Conservation (phyloP, 2,329 filamentous ascomycete species). For the Passalora sequoiae region DNA sequence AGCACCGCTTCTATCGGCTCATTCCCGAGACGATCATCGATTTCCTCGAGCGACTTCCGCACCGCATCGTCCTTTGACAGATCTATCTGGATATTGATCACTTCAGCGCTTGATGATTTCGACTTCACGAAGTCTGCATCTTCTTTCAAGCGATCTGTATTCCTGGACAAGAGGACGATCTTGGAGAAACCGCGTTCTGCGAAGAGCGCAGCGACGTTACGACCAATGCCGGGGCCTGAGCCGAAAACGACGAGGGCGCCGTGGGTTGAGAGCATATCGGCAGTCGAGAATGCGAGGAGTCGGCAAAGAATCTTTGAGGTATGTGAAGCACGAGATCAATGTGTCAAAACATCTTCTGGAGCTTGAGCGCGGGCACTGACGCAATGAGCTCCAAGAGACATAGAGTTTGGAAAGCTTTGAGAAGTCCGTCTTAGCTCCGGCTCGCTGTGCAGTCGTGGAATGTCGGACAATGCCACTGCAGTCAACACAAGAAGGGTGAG, state of each 20-base stretch:
- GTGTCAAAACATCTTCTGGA: not conserved
- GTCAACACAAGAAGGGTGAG: too few species aligned
- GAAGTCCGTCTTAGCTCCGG: too few species aligned
- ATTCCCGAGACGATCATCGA: slow-evolving; percentile 36
- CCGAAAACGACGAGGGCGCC: slow-evolving; percentile 28
- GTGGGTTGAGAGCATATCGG: slow-evolving; percentile 9
- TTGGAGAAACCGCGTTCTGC: slow-evolving; percentile 25
- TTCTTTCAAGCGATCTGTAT: slow-evolving; percentile 21
- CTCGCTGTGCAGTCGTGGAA: too few species aligned
- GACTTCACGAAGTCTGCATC: slow-evolving; percentile 22
- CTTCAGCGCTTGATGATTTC: slow-evolving; percentile 18
- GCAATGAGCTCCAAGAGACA: not conserved
- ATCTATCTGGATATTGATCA: slow-evolving; percentile 42
- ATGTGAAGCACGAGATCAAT: not conserved
- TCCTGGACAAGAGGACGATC: slow-evolving; percentile 24
- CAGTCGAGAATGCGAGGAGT: not conserved
- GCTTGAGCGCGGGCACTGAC: not conserved
- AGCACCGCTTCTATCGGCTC: slow-evolving; percentile 42
- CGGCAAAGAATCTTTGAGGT: not conserved
- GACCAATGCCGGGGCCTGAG: slow-evolving; percentile 30
- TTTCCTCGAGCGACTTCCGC: slow-evolving; percentile 35
- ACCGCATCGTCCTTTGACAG: slow-evolving; percentile 38
- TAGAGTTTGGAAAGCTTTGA: not conserved
- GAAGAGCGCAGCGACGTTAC: slow-evolving; percentile 26
- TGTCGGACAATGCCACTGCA: too few species aligned